Evolutionary conservation across 768 basidiomycete genomes (phyloP).

Genomic region (Arthromyces matolae): DNA sequence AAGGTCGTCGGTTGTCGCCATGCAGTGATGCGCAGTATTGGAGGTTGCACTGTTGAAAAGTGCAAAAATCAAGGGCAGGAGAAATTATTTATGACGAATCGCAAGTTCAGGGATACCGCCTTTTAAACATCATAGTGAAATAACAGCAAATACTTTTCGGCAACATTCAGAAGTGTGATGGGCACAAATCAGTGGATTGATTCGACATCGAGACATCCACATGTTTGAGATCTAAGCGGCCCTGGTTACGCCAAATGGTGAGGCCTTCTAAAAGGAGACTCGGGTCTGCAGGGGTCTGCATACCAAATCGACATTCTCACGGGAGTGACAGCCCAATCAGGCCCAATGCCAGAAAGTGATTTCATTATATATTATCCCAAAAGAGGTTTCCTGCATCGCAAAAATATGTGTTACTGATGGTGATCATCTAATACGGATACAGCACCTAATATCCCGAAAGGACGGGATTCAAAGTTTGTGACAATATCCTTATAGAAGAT

Average conservation of each 20-base stretch:
- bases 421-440: background rate
- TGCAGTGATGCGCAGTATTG: constrained; percentile 28
- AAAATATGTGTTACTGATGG: constrained; percentile 6
- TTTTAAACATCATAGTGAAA: constrained; percentile 17
- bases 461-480: constrained; percentile 6
- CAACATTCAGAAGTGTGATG: constrained; percentile 10
- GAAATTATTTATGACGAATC: constrained; percentile 15
- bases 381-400: background rate
- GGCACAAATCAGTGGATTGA: constrained; percentile 15
- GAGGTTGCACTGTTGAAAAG: constrained; percentile 18
- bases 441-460: constrained; percentile 7
- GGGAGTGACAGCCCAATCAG: constrained; percentile 1
- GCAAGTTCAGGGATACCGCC: constrained; percentile 4
- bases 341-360: constrained; percentile 3
- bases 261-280: constrained; percentile 15
- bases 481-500: constrained; percentile 11
- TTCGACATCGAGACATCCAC: constrained; percentile 22
- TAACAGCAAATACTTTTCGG: constrained; percentile 4
- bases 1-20: constrained; percentile 67
- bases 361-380: constrained; percentile 7
- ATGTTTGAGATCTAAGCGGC: constrained; percentile 19
- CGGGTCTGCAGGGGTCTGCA: constrained; percentile 10
- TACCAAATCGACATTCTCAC: constrained; percentile 13
- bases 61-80: constrained; percentile 14
- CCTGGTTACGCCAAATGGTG: constrained; percentile 24